These are phyloP conservation scores for Suillus subaureus DNA, from an alignment of 768 basidiomycete genomes.

Conservation along the genomic window DNA sequence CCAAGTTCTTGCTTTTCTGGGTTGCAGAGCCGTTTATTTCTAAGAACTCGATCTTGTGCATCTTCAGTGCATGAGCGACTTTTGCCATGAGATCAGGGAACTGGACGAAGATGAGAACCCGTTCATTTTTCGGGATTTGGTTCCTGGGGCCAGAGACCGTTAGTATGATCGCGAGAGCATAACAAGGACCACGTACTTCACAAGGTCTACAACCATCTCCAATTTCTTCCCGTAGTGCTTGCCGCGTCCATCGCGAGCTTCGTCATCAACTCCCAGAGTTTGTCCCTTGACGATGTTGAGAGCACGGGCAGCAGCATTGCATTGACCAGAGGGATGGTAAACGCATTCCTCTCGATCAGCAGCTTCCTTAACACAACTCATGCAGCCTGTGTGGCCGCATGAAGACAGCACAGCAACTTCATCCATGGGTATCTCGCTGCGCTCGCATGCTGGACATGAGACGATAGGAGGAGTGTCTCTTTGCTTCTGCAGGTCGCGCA, in stretches of 20 bases:
- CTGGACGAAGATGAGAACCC: constrained; percentile 93
- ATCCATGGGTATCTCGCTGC: constrained; percentile 54
- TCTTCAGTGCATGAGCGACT: constrained; percentile 78
- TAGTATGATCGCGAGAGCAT: not conserved
- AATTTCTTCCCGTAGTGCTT: constrained; percentile 84
- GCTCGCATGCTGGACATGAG: constrained; percentile 63
- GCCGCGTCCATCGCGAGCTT: constrained; percentile 66
- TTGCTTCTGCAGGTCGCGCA: constrained; percentile 85
- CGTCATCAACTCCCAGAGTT: constrained; percentile 80
- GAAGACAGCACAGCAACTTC: constrained; percentile 87
- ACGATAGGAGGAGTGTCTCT: constrained; percentile 58
- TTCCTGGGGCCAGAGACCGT: constrained; percentile 44
- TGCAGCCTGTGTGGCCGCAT: constrained; percentile 89
- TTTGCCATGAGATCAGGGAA: constrained; percentile 93
- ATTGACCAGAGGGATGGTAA: constrained; percentile 65
- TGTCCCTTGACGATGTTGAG: constrained; percentile 84
- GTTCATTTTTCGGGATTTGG: constrained; percentile 71
- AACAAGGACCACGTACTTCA: constrained; percentile 57
- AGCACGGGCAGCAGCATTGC: constrained; percentile 77
- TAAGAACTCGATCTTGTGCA: constrained; percentile 72
- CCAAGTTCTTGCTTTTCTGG: constrained; percentile 78
- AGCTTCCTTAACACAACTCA: constrained; percentile 67
- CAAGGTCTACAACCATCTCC: constrained; percentile 72
- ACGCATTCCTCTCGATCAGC: constrained; percentile 85
- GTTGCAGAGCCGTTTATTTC: constrained; percentile 81